Conservation (phyloP, 2,329 filamentous ascomycete species). For the Sclerotinia sclerotiorum region DNA sequence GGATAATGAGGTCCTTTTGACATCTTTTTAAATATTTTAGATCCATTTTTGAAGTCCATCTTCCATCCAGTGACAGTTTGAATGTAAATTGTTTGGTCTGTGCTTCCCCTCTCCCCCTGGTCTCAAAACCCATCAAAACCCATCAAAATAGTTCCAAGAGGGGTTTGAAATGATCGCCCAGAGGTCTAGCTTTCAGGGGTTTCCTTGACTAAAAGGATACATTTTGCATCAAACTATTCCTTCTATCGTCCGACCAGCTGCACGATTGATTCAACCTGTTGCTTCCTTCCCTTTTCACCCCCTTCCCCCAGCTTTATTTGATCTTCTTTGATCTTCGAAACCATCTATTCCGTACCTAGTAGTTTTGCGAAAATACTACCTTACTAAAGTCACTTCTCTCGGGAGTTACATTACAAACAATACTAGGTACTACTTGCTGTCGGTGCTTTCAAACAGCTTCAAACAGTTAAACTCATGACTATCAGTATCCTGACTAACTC, state of each 20-base stretch:
- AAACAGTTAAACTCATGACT: background rate
- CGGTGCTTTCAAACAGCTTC: background rate
- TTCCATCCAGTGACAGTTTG: no score
- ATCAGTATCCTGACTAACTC: background rate
- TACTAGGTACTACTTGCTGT: background rate
- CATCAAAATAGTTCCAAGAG: background rate
- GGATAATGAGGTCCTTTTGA: background rate
- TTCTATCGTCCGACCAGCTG: constrained; percentile 12
- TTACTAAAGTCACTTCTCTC: background rate
- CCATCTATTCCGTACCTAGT: constrained; percentile 1
- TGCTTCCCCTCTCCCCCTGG: background rate
- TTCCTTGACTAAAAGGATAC: constrained; percentile 15
- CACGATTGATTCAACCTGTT: constrained; percentile 9
- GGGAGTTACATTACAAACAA: background rate
- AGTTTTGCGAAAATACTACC: background rate
- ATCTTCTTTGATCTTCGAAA: constrained; percentile 6
- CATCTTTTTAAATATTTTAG: no score
- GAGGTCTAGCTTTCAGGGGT: constrained; percentile 13
- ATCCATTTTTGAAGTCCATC: background rate
- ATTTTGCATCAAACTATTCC: constrained; percentile 11
- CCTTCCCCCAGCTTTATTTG: background rate
- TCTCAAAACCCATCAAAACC: background rate
- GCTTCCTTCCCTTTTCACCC: background rate
- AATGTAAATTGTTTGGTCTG: background rate
- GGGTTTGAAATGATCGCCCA: constrained; percentile 5